A percentile compares a stretch with the other conserved stretches of the same genome.
Conservation (phyloP, 192 early-diverging fungal genomes). For the Obelidium mucronatum region DNA sequence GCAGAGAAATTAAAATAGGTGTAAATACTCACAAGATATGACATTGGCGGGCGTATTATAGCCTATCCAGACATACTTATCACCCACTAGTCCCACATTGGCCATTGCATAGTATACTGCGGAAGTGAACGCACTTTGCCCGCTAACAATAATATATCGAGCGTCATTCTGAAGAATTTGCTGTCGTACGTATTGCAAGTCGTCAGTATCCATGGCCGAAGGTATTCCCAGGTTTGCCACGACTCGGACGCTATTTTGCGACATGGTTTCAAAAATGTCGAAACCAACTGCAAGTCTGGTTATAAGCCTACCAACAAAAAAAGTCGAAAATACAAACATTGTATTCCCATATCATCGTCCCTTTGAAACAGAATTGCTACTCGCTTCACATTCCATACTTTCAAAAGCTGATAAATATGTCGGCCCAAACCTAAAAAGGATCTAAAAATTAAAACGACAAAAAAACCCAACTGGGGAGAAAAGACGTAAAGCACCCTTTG, state of each 20-base stretch:
- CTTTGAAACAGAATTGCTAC: slow-evolving; percentile 9
- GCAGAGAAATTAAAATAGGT: no score
- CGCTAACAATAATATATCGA: not conserved
- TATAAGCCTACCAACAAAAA: not conserved
- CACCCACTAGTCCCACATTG: not conserved
- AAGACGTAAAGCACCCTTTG: not conserved
- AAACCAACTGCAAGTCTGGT: not conserved
- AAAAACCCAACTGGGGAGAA: not conserved
- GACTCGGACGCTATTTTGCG: not conserved
- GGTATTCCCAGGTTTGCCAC: not conserved
- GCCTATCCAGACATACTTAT: not conserved
- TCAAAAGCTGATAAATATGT: not conserved
- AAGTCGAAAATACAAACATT: not conserved
- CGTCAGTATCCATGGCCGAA: not conserved
- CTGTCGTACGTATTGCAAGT: not conserved
- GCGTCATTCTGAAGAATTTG: not conserved
- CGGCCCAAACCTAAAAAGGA: slow-evolving; percentile 1
- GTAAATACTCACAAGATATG: not conserved
- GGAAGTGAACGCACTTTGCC: not conserved
- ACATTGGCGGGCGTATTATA: not conserved
- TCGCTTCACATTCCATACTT: not conserved
- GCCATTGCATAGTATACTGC: not conserved
- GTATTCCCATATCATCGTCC: slow-evolving; percentile 18
- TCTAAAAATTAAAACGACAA: not conserved
- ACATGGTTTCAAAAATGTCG: not conserved